Conservation (phyloP, 2,329 filamentous ascomycete species). For the Fusarium proliferatum region DNA sequence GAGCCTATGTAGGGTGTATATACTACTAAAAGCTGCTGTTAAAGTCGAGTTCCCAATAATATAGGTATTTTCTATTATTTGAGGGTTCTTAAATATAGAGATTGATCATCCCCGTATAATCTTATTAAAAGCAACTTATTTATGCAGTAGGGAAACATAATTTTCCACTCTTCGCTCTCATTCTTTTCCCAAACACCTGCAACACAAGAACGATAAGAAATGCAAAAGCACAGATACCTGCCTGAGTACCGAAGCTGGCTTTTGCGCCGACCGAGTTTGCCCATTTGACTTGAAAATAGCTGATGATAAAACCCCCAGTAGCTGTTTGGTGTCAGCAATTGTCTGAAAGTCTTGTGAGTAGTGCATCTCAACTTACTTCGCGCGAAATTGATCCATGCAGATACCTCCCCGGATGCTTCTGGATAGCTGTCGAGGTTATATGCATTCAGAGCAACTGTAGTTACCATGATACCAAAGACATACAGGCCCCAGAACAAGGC, state of each 20-base stretch:
- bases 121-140: no score
- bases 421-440: neutral
- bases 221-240: neutral
- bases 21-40: no score
- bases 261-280: neutral
- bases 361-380: neutral
- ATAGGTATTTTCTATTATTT: no score
- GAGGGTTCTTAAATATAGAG: no score
- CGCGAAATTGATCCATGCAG: neutral
- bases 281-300: neutral
- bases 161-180: rapidly evolving
- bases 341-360: rapidly evolving
- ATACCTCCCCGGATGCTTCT: neutral
- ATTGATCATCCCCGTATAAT: no score
- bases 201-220: neutral
- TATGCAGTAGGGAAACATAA: rapidly evolving
- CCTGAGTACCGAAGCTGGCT: neutral
- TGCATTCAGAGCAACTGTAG: neutral
- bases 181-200: neutral
- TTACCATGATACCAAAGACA: neutral
- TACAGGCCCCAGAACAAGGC: neutral
- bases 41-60: no score
- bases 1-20: no score
- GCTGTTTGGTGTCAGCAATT: neutral
- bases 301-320: neutral